Evolutionary conservation across 164 flowering plant genomes (phyloP), one percentile per base, ranked within the genome.

Genomic region (Piper longum): DNA sequence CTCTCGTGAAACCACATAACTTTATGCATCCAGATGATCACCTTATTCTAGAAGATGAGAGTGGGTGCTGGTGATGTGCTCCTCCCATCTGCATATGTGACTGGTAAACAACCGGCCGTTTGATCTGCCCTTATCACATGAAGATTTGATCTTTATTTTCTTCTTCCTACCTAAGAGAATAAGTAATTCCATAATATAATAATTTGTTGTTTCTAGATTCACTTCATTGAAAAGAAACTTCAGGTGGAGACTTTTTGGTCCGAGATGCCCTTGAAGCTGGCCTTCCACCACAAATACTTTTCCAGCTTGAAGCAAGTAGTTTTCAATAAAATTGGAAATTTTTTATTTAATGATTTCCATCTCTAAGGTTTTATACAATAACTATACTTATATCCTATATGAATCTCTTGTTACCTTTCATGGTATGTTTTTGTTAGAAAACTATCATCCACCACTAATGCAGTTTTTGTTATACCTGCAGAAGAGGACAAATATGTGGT

Each of bases 401-500:
- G 9, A 9, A 18, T 16, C 3, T 57, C 41, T 57, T 36, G 9
- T 26, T 57, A 13, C 8, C 19, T 36, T 36, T 41, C 41, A 12
- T 57, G 60, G 39, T 48, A 48, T 8, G 52, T 48, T 8, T 14
- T 58, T 57, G 5, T 26, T 59, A 19, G 43, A 1, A 59, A 59
- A 39, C 7, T 13, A 19, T 18, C 5, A 39, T 61, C n/a, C 44
- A 62, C 57, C 16, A 17, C 41, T 63, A 43, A 17, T 42, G 48
- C 6, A 44, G 9, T 16, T 45, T 70, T 67, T 43, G 57, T n/a
- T 62, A 65, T 16, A 64, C n/a, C 59, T 56, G 51, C 84, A 91
- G 97, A 77, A 67, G 99, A 88, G 70, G 99, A 95, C 74, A 95
- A 87, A 64, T 91, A 83, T 66, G 95, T 95, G 56, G 84, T 88